Evolutionary conservation across 495 filamentous ascomycete species (phyloP).

Genomic region (Talaromyces ruber): DNA sequence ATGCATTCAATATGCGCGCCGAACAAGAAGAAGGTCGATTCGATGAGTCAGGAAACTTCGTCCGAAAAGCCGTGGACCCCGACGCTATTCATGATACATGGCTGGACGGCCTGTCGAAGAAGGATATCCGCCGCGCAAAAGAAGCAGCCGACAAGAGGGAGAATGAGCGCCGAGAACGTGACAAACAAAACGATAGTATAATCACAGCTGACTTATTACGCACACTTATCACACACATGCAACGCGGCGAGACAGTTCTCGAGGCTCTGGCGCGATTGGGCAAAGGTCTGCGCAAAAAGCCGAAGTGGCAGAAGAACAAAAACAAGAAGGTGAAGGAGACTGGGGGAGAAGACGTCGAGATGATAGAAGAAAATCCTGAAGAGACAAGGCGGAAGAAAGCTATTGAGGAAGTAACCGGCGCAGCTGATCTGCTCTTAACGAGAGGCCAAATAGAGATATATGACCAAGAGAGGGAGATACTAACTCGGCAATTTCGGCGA

Average conservation of each 20-base stretch:
- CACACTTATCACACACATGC: constrained; percentile 60
- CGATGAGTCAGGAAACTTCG: constrained; percentile 82
- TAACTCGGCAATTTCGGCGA: constrained; percentile 73
- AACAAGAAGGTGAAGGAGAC: constrained; percentile 55
- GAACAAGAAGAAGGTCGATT: constrained; percentile 93
- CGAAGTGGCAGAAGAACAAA: constrained; percentile 52
- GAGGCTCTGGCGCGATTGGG: constrained; percentile 81
- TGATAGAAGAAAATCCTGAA: constrained; percentile 72
- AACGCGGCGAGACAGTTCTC: constrained; percentile 78
- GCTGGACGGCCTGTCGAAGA: constrained; percentile 87
- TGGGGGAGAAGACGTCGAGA: constrained; percentile 40
- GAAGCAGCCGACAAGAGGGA: constrained; percentile 86
- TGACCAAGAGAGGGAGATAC: constrained; percentile 74
- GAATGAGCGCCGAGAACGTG: constrained; percentile 57
- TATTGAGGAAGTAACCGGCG: constrained; percentile 77
- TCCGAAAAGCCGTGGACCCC: constrained; percentile 82
- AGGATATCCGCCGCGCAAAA: constrained; percentile 80
- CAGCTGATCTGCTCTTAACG: constrained; percentile 75
- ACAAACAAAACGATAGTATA: constrained; percentile 62
- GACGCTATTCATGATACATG: constrained; percentile 88
- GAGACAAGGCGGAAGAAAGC: constrained; percentile 59
- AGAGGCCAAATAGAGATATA: constrained; percentile 82
- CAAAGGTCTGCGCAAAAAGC: constrained; percentile 53
- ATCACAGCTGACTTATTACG: constrained; percentile 66
- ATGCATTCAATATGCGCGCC: constrained; percentile 87